Evolutionary conservation across 805 yeast genomes (phyloP).

Genomic region (Monosporozyma yasuniensis): DNA sequence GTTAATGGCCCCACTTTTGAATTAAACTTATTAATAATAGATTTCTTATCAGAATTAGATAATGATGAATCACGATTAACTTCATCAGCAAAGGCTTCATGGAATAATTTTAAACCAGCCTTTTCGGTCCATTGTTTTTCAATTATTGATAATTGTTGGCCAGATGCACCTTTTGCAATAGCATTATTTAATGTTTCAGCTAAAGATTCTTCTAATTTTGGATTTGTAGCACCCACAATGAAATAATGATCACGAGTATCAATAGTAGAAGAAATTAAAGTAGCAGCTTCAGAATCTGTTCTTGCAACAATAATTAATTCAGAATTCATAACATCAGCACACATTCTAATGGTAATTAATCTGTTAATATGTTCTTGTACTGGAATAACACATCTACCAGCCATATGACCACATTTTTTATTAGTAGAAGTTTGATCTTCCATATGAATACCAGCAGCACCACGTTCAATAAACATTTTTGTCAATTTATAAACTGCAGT

Average conservation of each 20-base stretch:
- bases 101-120: conserved; percentile 82
- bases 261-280: conserved; percentile 85
- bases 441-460: conserved; percentile 98
- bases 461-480: conserved; percentile 91
- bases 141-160: conserved; percentile 57
- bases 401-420: conserved; percentile 98
- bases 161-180: conserved; percentile 63
- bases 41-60: conserved; percentile 42
- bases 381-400: conserved; percentile 95
- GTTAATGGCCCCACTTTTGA: conserved; percentile 66
- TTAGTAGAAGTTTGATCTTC: conserved; percentile 99
- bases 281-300: conserved; percentile 97
- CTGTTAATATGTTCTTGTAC: conserved; percentile 96
- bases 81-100: conserved; percentile 82
- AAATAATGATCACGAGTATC: conserved; percentile 93
- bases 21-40: conserved; percentile 56
- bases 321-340: conserved; percentile 88
- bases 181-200: conserved; percentile 75
- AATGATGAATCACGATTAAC: conserved; percentile 45
- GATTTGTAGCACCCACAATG: conserved; percentile 84
- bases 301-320: conserved; percentile 85
- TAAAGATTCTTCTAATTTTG: conserved; percentile 51
- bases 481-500: conserved; percentile 94
- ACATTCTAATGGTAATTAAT: conserved; percentile 84
- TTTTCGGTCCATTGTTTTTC: conserved; percentile 75